Evolutionary conservation across 148 eudicot species (phyloP).

Genomic region (Pouteria glomerata): DNA sequence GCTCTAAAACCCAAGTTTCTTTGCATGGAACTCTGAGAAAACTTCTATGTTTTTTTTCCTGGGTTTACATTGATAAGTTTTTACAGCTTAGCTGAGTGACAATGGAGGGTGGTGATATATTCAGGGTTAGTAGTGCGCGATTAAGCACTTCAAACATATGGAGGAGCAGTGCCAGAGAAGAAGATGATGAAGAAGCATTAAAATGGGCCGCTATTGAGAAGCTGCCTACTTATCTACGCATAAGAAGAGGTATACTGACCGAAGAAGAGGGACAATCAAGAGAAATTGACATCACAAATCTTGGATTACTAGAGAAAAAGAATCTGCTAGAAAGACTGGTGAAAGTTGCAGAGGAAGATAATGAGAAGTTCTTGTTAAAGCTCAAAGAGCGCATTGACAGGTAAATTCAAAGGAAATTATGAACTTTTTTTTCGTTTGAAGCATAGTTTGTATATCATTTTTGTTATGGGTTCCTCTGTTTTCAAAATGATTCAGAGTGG

Average conservation of each 20-base stretch:
- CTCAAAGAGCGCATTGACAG: slow-evolving; percentile 41
- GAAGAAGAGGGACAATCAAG: slow-evolving; percentile 20
- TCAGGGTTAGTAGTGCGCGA: slow-evolving; percentile 26
- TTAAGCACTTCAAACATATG: slow-evolving; percentile 15
- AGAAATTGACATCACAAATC: slow-evolving; percentile 33
- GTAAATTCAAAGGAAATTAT: slow-evolving; percentile 6
- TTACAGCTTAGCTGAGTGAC: neutral
- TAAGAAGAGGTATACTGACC: slow-evolving; percentile 38
- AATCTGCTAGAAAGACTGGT: slow-evolving; percentile 37
- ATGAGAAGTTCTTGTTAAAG: slow-evolving; percentile 49
- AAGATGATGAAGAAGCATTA: slow-evolving; percentile 53
- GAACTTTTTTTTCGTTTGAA: no score
- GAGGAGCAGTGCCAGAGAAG: slow-evolving; percentile 34
- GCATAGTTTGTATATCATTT: neutral
- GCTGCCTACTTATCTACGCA: slow-evolving; percentile 42
- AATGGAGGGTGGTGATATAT: neutral
- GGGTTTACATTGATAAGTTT: neutral
- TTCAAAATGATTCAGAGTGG: slow-evolving; percentile 28
- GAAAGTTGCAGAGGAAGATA: slow-evolving; percentile 44
- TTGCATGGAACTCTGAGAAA: neutral
- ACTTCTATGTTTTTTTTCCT: neutral
- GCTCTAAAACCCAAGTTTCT: neutral
- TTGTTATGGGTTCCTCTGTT: neutral
- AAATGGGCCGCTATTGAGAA: slow-evolving; percentile 58
- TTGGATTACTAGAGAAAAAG: slow-evolving; percentile 32